Percentiles rank a stretch among this genome's conserved stretches.
These are phyloP conservation scores for Pseudogymnoascus sp. DNA, from an alignment of 2,329 filamentous ascomycete genomes.

Conservation along the genomic window DNA sequence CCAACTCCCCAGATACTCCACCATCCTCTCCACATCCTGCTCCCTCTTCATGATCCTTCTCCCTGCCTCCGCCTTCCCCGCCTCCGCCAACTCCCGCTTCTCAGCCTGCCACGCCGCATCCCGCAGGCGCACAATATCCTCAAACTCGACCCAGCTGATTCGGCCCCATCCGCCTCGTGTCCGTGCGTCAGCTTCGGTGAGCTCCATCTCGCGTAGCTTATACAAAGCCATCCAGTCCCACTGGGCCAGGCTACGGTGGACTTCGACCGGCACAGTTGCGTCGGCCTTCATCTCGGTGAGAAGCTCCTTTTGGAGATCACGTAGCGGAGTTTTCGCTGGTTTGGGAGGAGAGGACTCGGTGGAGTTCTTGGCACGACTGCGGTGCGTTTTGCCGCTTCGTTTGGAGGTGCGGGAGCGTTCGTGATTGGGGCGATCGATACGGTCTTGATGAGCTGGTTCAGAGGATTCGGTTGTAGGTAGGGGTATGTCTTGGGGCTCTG, in stretches of 20 bases:
- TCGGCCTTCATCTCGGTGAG: constrained; percentile 5
- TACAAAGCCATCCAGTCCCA: not conserved
- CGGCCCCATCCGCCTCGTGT: not conserved
- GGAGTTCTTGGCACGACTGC: constrained; percentile 15
- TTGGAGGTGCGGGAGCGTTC: constrained; percentile 15
- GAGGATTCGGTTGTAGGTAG: constrained; percentile 11
- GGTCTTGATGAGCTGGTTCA: constrained; percentile 13
- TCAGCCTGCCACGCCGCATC: constrained; percentile 14
- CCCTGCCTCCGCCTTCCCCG: constrained; percentile 59
- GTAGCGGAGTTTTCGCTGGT: not conserved
- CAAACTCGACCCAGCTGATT: constrained; percentile 3
- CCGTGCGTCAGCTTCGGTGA: not conserved
- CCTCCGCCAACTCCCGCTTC: constrained; percentile 43
- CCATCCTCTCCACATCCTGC: constrained; percentile 43
- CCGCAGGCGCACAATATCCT: not conserved
- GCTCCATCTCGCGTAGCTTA: constrained; percentile 4
- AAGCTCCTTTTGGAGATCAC: not conserved
- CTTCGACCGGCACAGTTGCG: not conserved
- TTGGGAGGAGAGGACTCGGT: constrained; percentile 12
- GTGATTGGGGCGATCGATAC: constrained; percentile 20
- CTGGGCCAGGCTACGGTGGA: not conserved
- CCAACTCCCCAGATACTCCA: constrained; percentile 83
- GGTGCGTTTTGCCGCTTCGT: not conserved
- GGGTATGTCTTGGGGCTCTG: constrained; percentile 17
- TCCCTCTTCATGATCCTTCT: constrained; percentile 35